Evolutionary conservation across 306 rosid species (phyloP).

Genomic region (Pterocarpus santalinus): DNA sequence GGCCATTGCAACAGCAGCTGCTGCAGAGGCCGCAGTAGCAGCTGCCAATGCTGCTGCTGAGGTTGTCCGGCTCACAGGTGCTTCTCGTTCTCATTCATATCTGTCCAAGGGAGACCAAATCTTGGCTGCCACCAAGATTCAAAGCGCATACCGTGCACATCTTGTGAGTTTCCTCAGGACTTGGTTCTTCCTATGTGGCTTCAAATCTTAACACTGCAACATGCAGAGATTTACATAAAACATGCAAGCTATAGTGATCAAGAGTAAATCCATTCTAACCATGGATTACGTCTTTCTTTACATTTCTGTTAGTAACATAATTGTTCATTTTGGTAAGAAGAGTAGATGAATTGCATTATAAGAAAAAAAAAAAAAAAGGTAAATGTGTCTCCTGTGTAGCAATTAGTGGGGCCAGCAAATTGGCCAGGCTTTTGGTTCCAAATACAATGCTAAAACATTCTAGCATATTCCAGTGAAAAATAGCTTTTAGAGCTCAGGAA

Average conservation of each 20-base stretch:
- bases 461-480: no score
- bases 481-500: neutral
- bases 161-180: conserved; percentile 64
- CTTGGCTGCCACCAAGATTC: conserved; percentile 79
- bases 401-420: neutral
- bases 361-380: no score
- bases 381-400: no score
- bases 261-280: neutral
- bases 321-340: no score
- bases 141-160: conserved; percentile 77
- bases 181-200: neutral
- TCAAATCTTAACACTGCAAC: conserved; percentile 3
- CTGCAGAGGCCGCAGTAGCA: conserved; percentile 90
- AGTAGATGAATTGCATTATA: no score
- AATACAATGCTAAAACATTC: neutral
- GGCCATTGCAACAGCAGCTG: conserved; percentile 85
- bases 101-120: conserved; percentile 54
- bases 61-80: conserved; percentile 75
- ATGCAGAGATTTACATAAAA: neutral
- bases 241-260: no score
- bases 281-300: neutral
- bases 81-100: conserved; percentile 50
- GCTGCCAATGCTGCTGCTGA: conserved; percentile 92
- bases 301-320: no score
- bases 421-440: conserved; percentile 14